phyloP scores from a whole-genome alignment of 805 yeast genomes.

The Saccharomyces cerevisiae region DNA sequence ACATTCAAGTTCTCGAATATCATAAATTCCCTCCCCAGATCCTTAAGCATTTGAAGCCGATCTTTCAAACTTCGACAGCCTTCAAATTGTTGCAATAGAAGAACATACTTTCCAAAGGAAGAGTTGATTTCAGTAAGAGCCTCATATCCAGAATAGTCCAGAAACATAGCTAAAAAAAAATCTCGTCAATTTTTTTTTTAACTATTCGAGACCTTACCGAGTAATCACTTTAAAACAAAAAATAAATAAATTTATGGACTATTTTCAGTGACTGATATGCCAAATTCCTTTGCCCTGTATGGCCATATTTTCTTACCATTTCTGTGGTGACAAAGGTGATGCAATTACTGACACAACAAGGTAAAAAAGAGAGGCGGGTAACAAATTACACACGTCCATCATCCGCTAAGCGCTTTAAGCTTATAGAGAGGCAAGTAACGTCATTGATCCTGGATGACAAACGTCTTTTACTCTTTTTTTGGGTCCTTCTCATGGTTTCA shows the following conservation, averaged over 20 bases:
- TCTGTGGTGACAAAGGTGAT: neutral
- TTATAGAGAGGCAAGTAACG: too few species aligned
- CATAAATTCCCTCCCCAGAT: neutral
- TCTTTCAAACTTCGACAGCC: neutral
- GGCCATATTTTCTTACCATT: neutral
- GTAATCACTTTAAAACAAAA: too few species aligned
- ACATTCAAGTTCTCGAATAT: neutral
- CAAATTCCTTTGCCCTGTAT: neutral
- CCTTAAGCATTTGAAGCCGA: neutral
- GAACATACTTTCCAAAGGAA: neutral
- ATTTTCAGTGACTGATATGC: neutral
- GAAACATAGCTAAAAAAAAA: neutral
- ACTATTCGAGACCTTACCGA: neutral
- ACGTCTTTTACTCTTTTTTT: too few species aligned
- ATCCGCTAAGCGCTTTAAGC: too few species aligned
- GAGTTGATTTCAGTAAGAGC: neutral
- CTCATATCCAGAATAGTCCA: neutral
- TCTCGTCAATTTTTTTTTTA: too few species aligned
- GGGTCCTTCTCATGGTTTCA: too few species aligned
- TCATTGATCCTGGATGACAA: too few species aligned
- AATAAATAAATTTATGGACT: too few species aligned
- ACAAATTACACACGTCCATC: too few species aligned
- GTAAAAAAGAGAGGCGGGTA: neutral
- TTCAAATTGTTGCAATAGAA: neutral
- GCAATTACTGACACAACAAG: neutral